Evolutionary conservation across 192 early-diverging fungal genomes (phyloP), one percentile per base, ranked within the genome.

Genomic region (Coemansia sp.): DNA sequence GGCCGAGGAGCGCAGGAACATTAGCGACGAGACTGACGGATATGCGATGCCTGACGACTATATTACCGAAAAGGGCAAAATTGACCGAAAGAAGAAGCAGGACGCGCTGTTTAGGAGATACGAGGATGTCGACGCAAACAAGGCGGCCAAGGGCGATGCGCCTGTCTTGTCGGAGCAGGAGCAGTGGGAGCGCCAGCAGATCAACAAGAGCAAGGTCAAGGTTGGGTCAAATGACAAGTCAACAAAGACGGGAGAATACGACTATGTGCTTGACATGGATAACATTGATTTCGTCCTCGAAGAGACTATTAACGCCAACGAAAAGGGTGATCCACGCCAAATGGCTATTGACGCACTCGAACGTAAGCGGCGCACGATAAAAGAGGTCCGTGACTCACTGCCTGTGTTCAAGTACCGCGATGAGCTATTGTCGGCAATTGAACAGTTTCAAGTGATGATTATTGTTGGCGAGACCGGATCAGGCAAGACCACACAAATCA

Each of bases 401-500:
- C 97, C 97, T 10, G 90, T 98, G n/a, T 99, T 84, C 78, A 77
- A 86, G 60, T 94, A 87, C 63, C 89, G 94, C 8, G 85, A 95
- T n/a, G 62, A 90, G 15, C 82, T 99, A 10, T 59, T 99, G 51
- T 81, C 87, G 0, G 93, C 95, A 5, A 86, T 99, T 29, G 86
- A 94, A 23, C 77, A 92, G 25, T 86, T 84, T 66, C 96, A 93
- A 70, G 89, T 93, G 0, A 60, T 99, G n/a, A 87, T 99, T 64
- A 90, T 99, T 60, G 95, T 95, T 11, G 97, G 95, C 38, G 94
- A 98, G 81, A 99, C 97, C 2, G 97, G 97, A 5, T 96, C 93
- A 3, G 96, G 96, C 15, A 99, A 99, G 76, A 99, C 96, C 0
- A 99, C 95, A n/a, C 96, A 99, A 72, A 83, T 99, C 24, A 92